phyloP scores from a whole-genome alignment of 768 basidiomycete species.

The Coprinopsis strossmayeri region DNA sequence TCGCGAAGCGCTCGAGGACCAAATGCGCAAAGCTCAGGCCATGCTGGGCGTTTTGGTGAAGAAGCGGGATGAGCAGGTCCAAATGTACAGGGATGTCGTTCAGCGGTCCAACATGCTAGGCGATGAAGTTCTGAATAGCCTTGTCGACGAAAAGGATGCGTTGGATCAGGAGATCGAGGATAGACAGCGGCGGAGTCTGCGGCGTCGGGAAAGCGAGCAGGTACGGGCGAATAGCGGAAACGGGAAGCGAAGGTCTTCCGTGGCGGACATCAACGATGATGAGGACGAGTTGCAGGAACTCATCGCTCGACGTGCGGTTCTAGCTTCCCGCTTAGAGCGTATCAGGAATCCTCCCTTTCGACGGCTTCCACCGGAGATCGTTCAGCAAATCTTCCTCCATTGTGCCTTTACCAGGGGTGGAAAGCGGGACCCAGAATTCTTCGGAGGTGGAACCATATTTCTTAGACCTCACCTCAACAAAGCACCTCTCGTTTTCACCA shows the following conservation, averaged over 20 bases:
- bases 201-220: background rate
- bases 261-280: background rate
- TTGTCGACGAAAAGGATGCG: background rate
- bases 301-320: background rate
- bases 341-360: background rate
- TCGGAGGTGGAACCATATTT: background rate
- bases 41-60: background rate
- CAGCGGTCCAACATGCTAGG: background rate
- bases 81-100: background rate
- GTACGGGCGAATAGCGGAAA: background rate
- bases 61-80: background rate
- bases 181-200: background rate
- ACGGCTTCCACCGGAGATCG: background rate
- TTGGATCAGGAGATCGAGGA: background rate
- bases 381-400: slow-evolving; percentile 1
- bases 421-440: background rate
- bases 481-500: background rate
- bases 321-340: background rate
- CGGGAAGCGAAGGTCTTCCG: background rate
- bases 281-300: background rate
- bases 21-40: slow-evolving; percentile 1
- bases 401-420: background rate
- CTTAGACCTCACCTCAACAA: background rate
- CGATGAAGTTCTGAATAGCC: background rate
- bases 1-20: background rate